Evolutionary conservation across 495 filamentous ascomycete genomes (phyloP), one percentile per base, ranked within the genome.

Genomic region (Chaetomium cochliodes): DNA sequence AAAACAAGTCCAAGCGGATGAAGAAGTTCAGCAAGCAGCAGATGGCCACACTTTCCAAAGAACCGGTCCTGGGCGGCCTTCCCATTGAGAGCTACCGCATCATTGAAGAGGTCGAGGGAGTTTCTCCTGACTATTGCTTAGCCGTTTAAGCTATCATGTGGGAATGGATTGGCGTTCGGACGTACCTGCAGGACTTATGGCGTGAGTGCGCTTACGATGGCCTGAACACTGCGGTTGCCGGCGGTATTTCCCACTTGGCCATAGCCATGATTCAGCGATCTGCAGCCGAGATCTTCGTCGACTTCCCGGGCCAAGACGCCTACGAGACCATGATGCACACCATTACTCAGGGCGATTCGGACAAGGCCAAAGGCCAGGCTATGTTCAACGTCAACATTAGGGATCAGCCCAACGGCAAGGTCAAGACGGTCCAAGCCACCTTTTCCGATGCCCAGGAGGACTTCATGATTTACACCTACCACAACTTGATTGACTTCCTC

Each of bases 1-100:
- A 73, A 18, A 79, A 80, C 66, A 81, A 79, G 67, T 66, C 70
- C 50, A 77, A 76, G 64, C 25, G 59, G 41, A 68, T 70, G 12
- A 73, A 75, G 50, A 66, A 66, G n/a, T n/a, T n/a, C n/a, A n/a
- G n/a, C n/a, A n/a, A n/a, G n/a, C n/a, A n/a, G n/a, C n/a, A n/a
- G n/a, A n/a, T n/a, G n/a, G n/a, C n/a, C n/a, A n/a, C n/a, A n/a
- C n/a, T n/a, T n/a, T 16, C 13, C 25, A 41, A 64, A 5, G 16
- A 28, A 11, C 15, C 18, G 9, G 23, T 22, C 18, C 49, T 66
- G 11, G 44, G 64, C 7, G 60, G 66, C 51, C 16, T 68, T 8
- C 77, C 75, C 8, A 61, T 82, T 30, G 81, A 81, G 60, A 79
- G 71, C 60, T 83, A 78, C 66, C 75, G 72, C 53, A 77, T 84